phyloP scores from a whole-genome alignment of 148 eudicot species.

The Amaranthus hypochondriacus region DNA sequence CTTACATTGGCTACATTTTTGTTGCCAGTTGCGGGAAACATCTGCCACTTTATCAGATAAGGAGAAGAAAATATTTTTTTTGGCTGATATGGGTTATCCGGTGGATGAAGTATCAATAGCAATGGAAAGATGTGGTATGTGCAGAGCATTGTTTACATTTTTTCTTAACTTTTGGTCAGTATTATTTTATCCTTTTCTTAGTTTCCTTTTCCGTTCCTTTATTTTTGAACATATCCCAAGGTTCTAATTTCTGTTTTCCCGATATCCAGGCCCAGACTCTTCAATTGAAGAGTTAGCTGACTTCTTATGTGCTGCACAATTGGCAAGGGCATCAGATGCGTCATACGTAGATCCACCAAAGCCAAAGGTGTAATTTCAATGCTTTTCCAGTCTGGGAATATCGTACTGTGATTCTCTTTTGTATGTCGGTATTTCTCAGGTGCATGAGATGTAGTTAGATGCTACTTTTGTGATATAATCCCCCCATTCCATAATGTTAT shows the following conservation, averaged over 20 bases:
- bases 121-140: conserved; percentile 75
- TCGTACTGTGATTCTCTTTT: not conserved
- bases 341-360: conserved; percentile 37
- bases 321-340: conserved; percentile 54
- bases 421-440: not conserved
- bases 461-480: not conserved
- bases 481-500: no score
- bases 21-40: conserved; percentile 31
- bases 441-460: not conserved
- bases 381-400: not conserved
- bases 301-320: conserved; percentile 72
- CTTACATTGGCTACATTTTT: conserved; percentile 1
- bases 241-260: not conserved
- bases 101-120: conserved; percentile 70
- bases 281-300: conserved; percentile 56
- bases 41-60: conserved; percentile 27
- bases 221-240: not conserved
- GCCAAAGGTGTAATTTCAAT: conserved; percentile 24
- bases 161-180: not conserved
- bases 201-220: not conserved
- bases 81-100: conserved; percentile 65
- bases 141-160: not conserved
- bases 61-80: conserved; percentile 35
- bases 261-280: conserved; percentile 58
- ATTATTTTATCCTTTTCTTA: not conserved